These are phyloP conservation scores for Ascochyta lentis DNA, from an alignment of 2,329 filamentous ascomycete species.

Conservation along the genomic window DNA sequence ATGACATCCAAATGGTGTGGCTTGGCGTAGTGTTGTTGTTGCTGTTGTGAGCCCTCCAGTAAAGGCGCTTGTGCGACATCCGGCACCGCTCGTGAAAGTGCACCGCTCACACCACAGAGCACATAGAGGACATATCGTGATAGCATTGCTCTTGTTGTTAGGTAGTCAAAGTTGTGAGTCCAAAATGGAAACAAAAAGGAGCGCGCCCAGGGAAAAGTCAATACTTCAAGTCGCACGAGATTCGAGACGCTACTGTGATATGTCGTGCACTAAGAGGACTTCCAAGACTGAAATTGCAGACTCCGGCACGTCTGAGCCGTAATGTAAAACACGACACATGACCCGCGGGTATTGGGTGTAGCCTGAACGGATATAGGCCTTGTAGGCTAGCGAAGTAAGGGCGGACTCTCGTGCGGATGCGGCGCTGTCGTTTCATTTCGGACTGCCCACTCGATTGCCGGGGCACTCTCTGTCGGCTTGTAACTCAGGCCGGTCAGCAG, in stretches of 20 bases:
- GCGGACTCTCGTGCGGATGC: neutral
- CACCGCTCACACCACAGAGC: neutral
- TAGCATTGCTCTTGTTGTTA: neutral
- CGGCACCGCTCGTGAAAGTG: neutral
- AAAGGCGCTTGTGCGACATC: slow-evolving; percentile 1
- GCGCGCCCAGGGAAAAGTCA: too few relatives aligned
- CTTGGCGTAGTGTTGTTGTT: neutral
- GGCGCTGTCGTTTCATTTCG: slow-evolving; percentile 15
- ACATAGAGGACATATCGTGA: neutral
- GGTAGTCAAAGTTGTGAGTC: neutral
- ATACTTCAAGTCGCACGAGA: neutral
- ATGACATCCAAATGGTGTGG: neutral
- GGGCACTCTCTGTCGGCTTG: neutral
- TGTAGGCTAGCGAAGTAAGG: slow-evolving; percentile 6
- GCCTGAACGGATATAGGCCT: slow-evolving; percentile 2
- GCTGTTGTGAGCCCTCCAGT: neutral
- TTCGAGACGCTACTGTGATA: slow-evolving; percentile 1
- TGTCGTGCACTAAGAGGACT: slow-evolving; percentile 8
- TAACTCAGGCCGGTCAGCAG: neutral
- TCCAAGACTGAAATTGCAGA: neutral
- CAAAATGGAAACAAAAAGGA: too few relatives aligned
- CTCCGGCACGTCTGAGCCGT: neutral
- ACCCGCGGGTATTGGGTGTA: slow-evolving; percentile 1
- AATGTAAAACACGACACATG: slow-evolving; percentile 10
- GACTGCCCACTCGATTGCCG: neutral